Evolutionary conservation across 495 filamentous ascomycete species (phyloP), one percentile per base, ranked within the genome.

Genomic region (Apiosordaria backusii): DNA sequence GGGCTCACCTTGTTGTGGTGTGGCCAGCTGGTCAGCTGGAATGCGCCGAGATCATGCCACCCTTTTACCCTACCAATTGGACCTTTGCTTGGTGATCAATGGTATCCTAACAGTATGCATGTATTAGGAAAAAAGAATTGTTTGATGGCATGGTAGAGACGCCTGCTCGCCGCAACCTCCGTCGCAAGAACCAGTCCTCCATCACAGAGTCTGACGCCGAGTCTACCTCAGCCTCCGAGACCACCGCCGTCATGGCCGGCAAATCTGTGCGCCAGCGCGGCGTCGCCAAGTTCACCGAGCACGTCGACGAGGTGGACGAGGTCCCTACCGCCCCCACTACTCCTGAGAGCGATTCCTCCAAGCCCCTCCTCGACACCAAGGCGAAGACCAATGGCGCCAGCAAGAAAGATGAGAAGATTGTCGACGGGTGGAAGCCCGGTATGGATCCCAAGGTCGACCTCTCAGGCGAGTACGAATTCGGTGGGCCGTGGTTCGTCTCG

Each of bases 391-490:
- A 71, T n/a, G 58, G 53, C 50, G 74, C 76, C 53, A 72, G 69
- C 27, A 66, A 65, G 62, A 25, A 76, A 64, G 75, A 81, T 4
- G 35, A 45, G 35, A 79, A 80, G 63, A 68, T 89, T 53, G 76
- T 90, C 61, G 88, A 91, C 69, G 89, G 88, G 40, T 89, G 85
- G 88, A 80, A 76, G 67, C 84, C 85, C 64, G 88, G 86, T 60
- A 82, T 83, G 69, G 90, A 97, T 71, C 90, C 88, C 67, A 91
- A 86, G 76, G 73, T 97, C 66, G 92, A 97, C 78, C 82, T 86
- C 73, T 92, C 89, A 60, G 90, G 88, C 58, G 83, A 90, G 64
- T 91, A 89, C 73, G 95, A 99, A 72, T 97, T 99, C 72, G 92
- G 93, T 65, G 95, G 95, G 65, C 87, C 91, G 1, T 79, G 79